These are phyloP conservation scores for Colletotrichum shisoi DNA, from an alignment of 2,329 filamentous ascomycete species.

Conservation along the genomic window DNA sequence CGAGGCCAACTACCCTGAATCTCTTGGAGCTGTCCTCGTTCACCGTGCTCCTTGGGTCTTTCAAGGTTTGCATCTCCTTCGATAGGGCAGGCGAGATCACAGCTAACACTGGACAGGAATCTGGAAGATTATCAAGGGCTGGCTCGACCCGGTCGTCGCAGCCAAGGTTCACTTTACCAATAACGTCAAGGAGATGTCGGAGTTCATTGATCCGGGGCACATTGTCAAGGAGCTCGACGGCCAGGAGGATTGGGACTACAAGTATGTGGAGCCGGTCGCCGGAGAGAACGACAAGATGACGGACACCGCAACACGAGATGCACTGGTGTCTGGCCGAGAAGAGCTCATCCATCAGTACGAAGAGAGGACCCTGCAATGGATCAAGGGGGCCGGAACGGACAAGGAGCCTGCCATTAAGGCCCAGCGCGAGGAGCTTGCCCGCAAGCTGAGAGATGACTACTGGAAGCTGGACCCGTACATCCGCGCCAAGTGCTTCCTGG, in stretches of 20 bases:
- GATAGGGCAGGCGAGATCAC: background rate
- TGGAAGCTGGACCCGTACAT: slow-evolving; percentile 91
- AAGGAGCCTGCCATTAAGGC: slow-evolving; percentile 60
- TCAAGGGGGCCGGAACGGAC: slow-evolving; percentile 59
- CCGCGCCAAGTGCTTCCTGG: slow-evolving; percentile 82
- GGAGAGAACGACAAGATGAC: slow-evolving; percentile 82
- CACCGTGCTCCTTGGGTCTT: slow-evolving; percentile 98
- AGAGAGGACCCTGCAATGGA: slow-evolving; percentile 77
- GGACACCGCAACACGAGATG: slow-evolving; percentile 68
- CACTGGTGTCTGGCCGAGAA: slow-evolving; percentile 69
- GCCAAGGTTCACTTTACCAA: slow-evolving; percentile 94
- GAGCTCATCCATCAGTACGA: slow-evolving; percentile 77
- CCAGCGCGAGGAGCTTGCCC: slow-evolving; percentile 69
- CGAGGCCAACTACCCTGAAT: slow-evolving; percentile 97
- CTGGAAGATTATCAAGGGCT: slow-evolving; percentile 93
- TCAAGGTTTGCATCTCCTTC: slow-evolving; percentile 68
- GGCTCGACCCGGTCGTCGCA: slow-evolving; percentile 96
- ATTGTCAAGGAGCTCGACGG: slow-evolving; percentile 88
- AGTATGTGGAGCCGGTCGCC: slow-evolving; percentile 76
- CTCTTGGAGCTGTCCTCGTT: slow-evolving; percentile 85
- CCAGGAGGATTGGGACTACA: slow-evolving; percentile 82
- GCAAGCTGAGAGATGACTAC: slow-evolving; percentile 75
- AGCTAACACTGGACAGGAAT: slow-evolving; percentile 66
- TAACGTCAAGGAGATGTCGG: slow-evolving; percentile 76
- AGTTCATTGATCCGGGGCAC: slow-evolving; percentile 74